Evolutionary conservation across 2,329 filamentous ascomycete genomes (phyloP).

Genomic region (Alternaria sp.): DNA sequence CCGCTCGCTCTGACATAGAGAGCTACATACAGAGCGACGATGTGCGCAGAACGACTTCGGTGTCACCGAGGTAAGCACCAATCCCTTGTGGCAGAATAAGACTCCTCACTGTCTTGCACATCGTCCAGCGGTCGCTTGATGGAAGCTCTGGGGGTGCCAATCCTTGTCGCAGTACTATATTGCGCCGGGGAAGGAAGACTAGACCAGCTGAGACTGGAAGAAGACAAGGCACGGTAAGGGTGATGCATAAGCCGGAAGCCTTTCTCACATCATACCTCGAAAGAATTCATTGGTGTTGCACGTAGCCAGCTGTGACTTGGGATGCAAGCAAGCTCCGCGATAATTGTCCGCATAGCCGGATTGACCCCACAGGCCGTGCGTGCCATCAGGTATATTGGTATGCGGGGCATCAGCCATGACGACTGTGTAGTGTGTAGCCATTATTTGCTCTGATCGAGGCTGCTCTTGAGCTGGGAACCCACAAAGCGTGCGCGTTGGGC

Average conservation of each 20-base stretch:
- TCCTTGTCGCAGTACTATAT: not conserved
- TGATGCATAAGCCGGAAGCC: not conserved
- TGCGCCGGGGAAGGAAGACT: too few species aligned
- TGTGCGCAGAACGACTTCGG: not conserved
- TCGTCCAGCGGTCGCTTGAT: too few species aligned
- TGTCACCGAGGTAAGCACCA: not conserved
- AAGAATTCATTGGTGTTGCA: not conserved
- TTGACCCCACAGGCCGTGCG: not conserved
- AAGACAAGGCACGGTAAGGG: not conserved
- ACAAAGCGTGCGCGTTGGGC: too few species aligned
- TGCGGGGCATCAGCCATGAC: conserved; percentile 6
- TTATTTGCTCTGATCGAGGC: not conserved
- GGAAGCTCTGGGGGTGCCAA: not conserved
- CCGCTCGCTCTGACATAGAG: not conserved
- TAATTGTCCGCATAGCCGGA: not conserved
- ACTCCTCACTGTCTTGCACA: too few species aligned
- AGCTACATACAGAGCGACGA: not conserved
- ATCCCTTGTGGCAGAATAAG: not conserved
- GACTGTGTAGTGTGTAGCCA: not conserved
- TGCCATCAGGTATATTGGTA: not conserved
- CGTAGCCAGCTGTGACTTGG: not conserved
- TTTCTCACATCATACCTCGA: not conserved
- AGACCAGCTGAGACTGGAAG: too few species aligned
- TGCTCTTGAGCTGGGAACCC: not conserved
- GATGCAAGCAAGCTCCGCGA: not conserved